These are phyloP conservation scores for Fusarium sp. DNA, from an alignment of 2,329 filamentous ascomycete species.

Conservation along the genomic window DNA sequence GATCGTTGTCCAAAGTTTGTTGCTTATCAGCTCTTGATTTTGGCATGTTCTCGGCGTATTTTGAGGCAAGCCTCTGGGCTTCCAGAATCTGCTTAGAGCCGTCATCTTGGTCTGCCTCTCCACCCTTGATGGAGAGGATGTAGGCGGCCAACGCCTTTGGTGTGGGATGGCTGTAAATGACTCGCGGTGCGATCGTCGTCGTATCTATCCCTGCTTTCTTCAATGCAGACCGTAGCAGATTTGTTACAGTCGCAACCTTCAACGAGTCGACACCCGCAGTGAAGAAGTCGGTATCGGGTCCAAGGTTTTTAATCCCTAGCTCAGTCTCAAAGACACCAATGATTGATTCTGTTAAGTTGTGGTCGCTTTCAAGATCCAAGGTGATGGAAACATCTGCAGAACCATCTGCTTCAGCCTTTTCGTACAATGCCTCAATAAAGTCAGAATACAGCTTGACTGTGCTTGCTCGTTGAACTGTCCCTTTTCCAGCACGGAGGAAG, in stretches of 20 bases:
- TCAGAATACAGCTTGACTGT: background rate
- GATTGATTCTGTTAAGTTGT: background rate
- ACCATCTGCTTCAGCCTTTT: background rate
- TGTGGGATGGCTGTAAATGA: background rate
- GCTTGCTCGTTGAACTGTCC: background rate
- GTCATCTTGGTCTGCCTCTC: accelerated
- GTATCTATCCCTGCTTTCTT: accelerated
- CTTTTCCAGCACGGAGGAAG: background rate
- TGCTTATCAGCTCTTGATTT: accelerated
- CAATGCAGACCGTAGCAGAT: accelerated
- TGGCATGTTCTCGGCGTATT: background rate
- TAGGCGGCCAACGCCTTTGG: background rate
- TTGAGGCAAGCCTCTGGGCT: background rate
- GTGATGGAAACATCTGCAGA: accelerated
- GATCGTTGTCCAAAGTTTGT: accelerated
- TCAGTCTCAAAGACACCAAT: background rate
- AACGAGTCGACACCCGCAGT: background rate
- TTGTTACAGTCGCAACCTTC: conserved; percentile 1
- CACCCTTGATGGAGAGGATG: background rate
- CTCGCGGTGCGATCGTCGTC: accelerated
- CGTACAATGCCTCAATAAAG: conserved; percentile 1
- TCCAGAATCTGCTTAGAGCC: background rate
- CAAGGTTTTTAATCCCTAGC: background rate
- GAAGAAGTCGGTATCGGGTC: background rate
- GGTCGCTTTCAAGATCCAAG: background rate